phyloP scores from a whole-genome alignment of 2,329 filamentous ascomycete species.

The Bipolaris gigantea region DNA sequence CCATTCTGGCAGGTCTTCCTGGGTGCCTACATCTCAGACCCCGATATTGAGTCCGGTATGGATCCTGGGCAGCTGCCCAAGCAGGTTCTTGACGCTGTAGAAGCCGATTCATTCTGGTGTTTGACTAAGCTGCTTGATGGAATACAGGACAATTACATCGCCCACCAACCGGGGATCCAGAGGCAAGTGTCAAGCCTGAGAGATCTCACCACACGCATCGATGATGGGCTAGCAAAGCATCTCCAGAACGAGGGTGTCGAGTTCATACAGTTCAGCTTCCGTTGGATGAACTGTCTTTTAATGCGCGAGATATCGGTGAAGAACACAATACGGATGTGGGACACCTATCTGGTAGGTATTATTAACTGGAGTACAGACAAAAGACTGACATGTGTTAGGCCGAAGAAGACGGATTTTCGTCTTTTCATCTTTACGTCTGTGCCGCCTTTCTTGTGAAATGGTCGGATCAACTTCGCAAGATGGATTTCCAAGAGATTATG shows the following conservation, averaged over 20 bases:
- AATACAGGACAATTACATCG: constrained; percentile 99
- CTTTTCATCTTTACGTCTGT: constrained; percentile 97
- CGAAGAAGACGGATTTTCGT: constrained; percentile 97
- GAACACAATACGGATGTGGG: constrained; percentile 99
- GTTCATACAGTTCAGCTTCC: constrained; percentile 98
- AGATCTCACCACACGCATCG: constrained; percentile 89
- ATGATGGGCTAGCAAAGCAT: constrained; percentile 80
- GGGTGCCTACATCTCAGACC: constrained; percentile 90
- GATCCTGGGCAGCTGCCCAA: constrained; percentile 92
- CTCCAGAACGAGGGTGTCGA: constrained; percentile 89
- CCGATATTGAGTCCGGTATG: constrained; percentile 91
- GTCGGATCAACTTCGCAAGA: constrained; percentile 91
- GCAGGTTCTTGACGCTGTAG: constrained; percentile 90
- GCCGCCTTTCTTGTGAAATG: constrained; percentile 98
- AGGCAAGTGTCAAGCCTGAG: constrained; percentile 86
- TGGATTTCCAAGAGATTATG: constrained; percentile 99
- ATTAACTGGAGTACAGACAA: not conserved
- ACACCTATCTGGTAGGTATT: constrained; percentile 85
- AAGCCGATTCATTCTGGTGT: constrained; percentile 98
- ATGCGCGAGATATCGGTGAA: constrained; percentile 97
- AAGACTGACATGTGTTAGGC: constrained; percentile 60
- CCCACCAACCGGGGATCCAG: constrained; percentile 94
- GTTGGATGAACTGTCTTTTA: constrained; percentile 99
- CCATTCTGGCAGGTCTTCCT: constrained; percentile 99
- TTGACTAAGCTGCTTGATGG: constrained; percentile 96